A percentile compares a stretch with the other conserved stretches of the same genome.
Conservation (phyloP, 2,329 filamentous ascomycete species). For the Apiospora arundinis region DNA sequence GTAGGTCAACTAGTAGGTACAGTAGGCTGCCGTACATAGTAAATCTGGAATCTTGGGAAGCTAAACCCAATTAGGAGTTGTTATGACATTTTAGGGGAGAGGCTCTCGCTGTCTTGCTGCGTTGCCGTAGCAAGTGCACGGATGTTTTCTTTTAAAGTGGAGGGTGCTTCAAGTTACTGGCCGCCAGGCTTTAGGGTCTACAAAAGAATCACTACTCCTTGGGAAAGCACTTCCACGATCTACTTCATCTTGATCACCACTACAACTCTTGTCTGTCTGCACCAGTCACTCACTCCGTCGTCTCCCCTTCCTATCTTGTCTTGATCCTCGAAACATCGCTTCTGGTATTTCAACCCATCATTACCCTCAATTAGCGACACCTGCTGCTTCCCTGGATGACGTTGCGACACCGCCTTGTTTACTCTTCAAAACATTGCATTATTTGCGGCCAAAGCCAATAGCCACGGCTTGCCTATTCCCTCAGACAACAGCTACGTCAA, state of each 20-base stretch:
- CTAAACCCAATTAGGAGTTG: neutral
- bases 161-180: neutral
- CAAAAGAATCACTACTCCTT: constrained; percentile 21
- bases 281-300: neutral
- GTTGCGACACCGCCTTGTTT: constrained; percentile 20
- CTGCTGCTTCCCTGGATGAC: constrained; percentile 16
- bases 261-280: constrained; percentile 9
- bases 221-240: constrained; percentile 16
- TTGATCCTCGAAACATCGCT: neutral
- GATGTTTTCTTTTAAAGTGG: constrained; percentile 8
- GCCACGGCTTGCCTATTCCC: neutral
- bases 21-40: neutral
- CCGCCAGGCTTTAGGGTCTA: neutral
- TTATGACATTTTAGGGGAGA: neutral
- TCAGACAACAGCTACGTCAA: neutral
- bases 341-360: neutral
- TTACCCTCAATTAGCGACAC: neutral
- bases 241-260: constrained; percentile 13
- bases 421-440: constrained; percentile 12
- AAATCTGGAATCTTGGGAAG: neutral
- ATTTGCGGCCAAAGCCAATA: neutral
- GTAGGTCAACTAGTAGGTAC: no score
- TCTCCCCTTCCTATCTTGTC: neutral
- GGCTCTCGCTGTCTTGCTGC: neutral
- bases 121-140: neutral